Evolutionary conservation across 2,329 filamentous ascomycete species (phyloP).

Genomic region (Chaetomium sp.): DNA sequence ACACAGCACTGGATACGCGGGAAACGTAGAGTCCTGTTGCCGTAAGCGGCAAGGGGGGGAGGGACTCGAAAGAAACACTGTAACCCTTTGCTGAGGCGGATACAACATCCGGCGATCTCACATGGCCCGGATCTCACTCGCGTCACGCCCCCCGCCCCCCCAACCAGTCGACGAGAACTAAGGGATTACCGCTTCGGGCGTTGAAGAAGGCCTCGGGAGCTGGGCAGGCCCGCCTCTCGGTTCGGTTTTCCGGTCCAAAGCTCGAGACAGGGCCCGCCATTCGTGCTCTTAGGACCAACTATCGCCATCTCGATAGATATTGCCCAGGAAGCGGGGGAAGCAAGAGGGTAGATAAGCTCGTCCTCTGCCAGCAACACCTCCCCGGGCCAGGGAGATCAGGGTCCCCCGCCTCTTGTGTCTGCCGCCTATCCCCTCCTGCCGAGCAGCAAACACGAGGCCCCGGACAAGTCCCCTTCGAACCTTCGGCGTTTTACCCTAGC

Average conservation of each 20-base stretch:
- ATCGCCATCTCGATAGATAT: conserved; percentile 25
- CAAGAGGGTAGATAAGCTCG: conserved; percentile 26
- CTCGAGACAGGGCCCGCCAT: not conserved
- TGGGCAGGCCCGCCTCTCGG: not conserved
- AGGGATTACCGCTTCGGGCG: not conserved
- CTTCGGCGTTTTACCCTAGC: not conserved
- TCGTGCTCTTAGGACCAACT: conserved; percentile 16
- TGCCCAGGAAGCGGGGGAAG: not conserved
- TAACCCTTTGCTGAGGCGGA: not conserved
- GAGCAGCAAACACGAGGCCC: not conserved
- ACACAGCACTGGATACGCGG: not conserved
- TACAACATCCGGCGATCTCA: not conserved
- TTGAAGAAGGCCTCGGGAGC: not conserved
- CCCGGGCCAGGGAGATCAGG: not conserved
- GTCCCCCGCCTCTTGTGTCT: not conserved
- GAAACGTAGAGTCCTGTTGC: not conserved
- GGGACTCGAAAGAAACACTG: not conserved
- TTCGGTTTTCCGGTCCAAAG: not conserved
- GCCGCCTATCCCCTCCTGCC: not conserved
- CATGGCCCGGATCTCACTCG: not conserved
- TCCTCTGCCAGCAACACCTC: conserved; percentile 7
- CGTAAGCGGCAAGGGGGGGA: conserved; percentile 5
- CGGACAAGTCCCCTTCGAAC: not conserved
- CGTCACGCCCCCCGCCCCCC: not conserved
- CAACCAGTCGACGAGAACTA: not conserved